Evolutionary conservation across 257 asterid species (phyloP), one percentile per base, ranked within the genome.

Genomic region (Gentiana macrophylla): DNA sequence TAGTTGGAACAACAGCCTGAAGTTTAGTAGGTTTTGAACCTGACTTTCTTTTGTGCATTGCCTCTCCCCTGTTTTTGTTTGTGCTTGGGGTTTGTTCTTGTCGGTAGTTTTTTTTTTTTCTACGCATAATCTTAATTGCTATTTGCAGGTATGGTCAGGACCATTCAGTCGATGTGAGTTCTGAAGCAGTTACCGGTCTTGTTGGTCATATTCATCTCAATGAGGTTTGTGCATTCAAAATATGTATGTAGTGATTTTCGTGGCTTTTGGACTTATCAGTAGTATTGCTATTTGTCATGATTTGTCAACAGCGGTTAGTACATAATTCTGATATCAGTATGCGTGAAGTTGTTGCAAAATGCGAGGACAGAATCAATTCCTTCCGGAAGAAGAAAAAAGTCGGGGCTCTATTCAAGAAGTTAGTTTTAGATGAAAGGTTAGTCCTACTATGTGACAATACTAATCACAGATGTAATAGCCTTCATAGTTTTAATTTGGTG

Each of bases 161-260:
- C 57, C 72, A 77, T 59, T 62, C 62, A 54, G 55, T 49, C 56
- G 66, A 53, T 36, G 89, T 68, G 55, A 67, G 61, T 77, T 41
- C 56, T 70, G 86, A 72, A 62, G 58, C 55, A 53, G 79, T 61
- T 64, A 55, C 77, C 1, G 87, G 84, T 57, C 94, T 88, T 75
- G 89, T 88, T 55, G 98, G 97, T 37, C 98, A 92, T 66, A 70
- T 92, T 65, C 97, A 79, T 74, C 82, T 92, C 75, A 67, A 81
- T 78, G 80, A 85, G 98, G 98, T 86, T 55, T 61, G 60, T 35
- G 47, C 38, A 43, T 69, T 63, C 56, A 56, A 68, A 12, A 62
- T 36, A 61, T 35, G 35, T 62, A 60, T 45, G 12, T 37, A 32
- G 9, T 45, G 34, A 13, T 37, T 48, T 58, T 59, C 33, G 38